Evolutionary conservation across 257 asterid genomes (phyloP).

Genomic region (Salvia miltiorrhiza): DNA sequence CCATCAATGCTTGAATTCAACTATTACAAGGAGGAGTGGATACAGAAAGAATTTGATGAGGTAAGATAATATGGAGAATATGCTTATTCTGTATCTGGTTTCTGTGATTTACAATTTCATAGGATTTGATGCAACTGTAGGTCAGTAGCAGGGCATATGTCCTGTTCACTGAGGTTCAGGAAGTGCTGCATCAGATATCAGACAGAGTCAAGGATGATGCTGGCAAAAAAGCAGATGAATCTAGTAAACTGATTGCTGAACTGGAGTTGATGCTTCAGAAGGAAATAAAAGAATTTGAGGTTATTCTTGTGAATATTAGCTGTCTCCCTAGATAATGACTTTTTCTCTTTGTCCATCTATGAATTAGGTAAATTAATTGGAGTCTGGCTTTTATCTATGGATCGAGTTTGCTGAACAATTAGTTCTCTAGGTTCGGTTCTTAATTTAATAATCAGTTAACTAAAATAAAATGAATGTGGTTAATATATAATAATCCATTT

Average conservation of each 20-base stretch:
- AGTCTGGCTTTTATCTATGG: background rate
- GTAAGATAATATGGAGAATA: slow-evolving; percentile 29
- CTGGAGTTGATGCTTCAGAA: slow-evolving; percentile 50
- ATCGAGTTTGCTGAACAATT: slow-evolving; percentile 2
- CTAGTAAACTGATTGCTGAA: slow-evolving; percentile 42
- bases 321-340: slow-evolving; percentile 10
- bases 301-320: slow-evolving; percentile 15
- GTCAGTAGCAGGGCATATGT: slow-evolving; percentile 42
- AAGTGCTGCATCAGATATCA: slow-evolving; percentile 45
- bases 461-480: background rate
- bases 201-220: slow-evolving; percentile 31
- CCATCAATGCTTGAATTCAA: slow-evolving; percentile 68
- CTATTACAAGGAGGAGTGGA: slow-evolving; percentile 66
- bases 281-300: slow-evolving; percentile 76
- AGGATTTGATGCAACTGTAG: slow-evolving; percentile 32
- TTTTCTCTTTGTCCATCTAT: slow-evolving; percentile 1
- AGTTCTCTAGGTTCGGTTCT: background rate
- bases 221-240: slow-evolving; percentile 35
- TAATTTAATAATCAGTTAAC: background rate
- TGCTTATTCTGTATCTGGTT: slow-evolving; percentile 20
- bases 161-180: slow-evolving; percentile 55
- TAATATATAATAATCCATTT: slow-evolving; percentile 2
- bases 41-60: slow-evolving; percentile 60
- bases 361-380: background rate
- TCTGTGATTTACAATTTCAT: slow-evolving; percentile 16